Base-by-base conservation (phyloP, 2,329 filamentous ascomycete genomes). In the Nothophoma quercina region DNA sequence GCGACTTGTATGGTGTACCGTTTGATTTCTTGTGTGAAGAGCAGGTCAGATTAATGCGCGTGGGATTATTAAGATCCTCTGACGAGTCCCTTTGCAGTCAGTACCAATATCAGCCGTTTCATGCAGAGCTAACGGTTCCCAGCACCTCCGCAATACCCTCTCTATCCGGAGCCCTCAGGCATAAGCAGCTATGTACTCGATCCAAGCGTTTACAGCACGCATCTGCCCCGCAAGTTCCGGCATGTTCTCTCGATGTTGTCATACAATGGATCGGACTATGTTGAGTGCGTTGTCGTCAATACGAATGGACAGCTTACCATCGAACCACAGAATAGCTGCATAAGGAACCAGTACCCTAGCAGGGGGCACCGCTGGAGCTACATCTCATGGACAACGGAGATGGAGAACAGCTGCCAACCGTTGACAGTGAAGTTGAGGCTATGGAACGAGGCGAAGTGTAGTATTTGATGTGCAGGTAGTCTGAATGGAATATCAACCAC, bases 351-450 rank as follows among this genome's bases (percentile, higher is more conserved):
- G 62, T 53, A 16, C 22, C 38, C 19, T 47, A 59, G 34, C 51
- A 57, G 5, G 18, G 58, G 59, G 4, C 54, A 60, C 26, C 51
- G 59, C 18, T 72, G 67, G 68, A 62, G 57, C n/a, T 61, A 59
- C 36, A 2, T 67, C 18, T 67, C 69, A n/a, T 70, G 68, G 69
- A 69, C 65, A 1, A 39, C n/a, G 35, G 60, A 64, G 45, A 63
- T 66, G 57, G 63, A 64, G 18, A 35, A 51, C 44, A 68, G 63
- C 18, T 68, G 63, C 40, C 36, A 25, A 32, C 56, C 55, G 15
- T 16, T 53, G 8, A 55, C 25, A 16, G 16, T 65, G 25, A 59
- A 51, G 15, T 13, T 65, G 34, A 58, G 50, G 18, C 33, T 58
- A 18, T 45, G 45, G 45, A 50, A 41, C 4, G 26, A n/a, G 6